Percentiles rank a stretch among this genome's conserved stretches.
Conservation (phyloP, 257 asterid species). For the Solanum medicagineum region DNA sequence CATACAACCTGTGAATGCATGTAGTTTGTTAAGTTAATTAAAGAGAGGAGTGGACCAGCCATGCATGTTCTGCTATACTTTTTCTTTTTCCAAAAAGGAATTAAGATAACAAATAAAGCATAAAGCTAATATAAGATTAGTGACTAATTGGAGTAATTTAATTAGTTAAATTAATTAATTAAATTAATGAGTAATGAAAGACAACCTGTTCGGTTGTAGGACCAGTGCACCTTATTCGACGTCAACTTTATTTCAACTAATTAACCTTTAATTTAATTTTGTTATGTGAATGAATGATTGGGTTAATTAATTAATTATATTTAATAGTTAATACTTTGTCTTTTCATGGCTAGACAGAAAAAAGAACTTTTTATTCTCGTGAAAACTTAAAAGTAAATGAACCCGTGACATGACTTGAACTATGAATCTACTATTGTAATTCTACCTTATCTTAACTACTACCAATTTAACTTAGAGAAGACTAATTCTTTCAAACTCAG, state of each 20-base stretch:
- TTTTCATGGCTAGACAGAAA: neutral
- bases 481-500: neutral
- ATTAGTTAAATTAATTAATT: neutral
- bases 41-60: neutral
- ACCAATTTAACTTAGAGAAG: no score
- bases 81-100: neutral
- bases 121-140: neutral
- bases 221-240: slow-evolving; percentile 11
- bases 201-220: slow-evolving; percentile 37
- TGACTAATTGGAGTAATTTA: neutral
- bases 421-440: neutral
- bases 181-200: slow-evolving; percentile 17
- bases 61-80: neutral
- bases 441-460: neutral
- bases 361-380: neutral
- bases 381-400: neutral
- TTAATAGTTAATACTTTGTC: neutral
- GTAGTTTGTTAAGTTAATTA: neutral
- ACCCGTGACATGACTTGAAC: neutral
- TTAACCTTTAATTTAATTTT: neutral
- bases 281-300: neutral
- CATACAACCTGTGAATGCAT: slow-evolving; percentile 13
- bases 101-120: neutral
- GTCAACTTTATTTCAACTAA: neutral
- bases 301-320: neutral